Conservation (phyloP, 2,329 filamentous ascomycete species). For the Penicillium frequentans region DNA sequence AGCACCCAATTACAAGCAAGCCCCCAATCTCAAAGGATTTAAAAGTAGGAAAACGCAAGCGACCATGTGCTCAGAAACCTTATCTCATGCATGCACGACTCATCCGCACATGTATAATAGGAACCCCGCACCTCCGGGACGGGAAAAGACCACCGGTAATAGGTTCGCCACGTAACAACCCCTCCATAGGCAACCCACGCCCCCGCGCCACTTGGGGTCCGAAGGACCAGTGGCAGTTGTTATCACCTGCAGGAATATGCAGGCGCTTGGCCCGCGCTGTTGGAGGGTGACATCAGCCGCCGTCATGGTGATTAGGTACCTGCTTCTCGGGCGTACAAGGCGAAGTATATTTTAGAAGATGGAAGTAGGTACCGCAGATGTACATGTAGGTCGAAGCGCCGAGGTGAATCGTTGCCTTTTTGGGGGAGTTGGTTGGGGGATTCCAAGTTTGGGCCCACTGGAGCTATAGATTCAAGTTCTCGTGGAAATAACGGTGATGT, state of each 20-base stretch:
- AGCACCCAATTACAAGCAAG: neutral
- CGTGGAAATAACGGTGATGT: conserved; percentile 10
- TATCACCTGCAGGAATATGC: conserved; percentile 14
- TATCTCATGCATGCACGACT: neutral
- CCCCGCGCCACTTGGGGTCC: conserved; percentile 1
- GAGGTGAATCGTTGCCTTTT: conserved; percentile 1
- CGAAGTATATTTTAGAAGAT: neutral
- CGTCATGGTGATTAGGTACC: conserved; percentile 9
- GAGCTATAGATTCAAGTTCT: neutral
- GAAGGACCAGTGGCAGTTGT: conserved; percentile 6
- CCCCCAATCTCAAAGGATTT: neutral
- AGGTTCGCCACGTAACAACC: conserved; percentile 3
- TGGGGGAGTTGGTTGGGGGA: neutral
- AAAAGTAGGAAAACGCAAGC: neutral
- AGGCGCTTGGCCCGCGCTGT: neutral
- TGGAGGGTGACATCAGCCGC: conserved; percentile 12
- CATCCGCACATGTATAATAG: neutral
- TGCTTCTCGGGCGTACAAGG: conserved; percentile 10
- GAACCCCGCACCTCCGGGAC: neutral
- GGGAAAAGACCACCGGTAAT: neutral
- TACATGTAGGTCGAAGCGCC: neutral
- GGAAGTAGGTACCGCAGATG: conserved; percentile 3
- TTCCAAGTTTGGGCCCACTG: neutral
- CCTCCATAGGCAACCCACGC: neutral
- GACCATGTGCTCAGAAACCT: neutral